Base-by-base conservation (phyloP, 1,139 yeast genomes). In the Arxiozyma heterogenica region DNA sequence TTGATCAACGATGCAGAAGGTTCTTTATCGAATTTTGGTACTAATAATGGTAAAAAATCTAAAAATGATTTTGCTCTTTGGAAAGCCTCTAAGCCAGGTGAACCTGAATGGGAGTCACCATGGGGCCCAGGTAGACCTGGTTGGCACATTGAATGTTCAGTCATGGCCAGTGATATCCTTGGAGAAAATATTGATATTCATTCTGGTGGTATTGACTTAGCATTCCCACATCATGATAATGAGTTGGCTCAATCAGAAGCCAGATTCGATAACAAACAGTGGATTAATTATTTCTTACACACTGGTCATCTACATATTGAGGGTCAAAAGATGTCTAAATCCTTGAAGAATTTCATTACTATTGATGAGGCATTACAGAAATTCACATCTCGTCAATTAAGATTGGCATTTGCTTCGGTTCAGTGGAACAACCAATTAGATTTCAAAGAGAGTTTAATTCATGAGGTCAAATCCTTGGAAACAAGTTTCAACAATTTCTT, bases 61-160 rank as follows among this genome's bases (percentile, higher is more conserved):
- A 71, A 86, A 4, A 86, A 89, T 38, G 99, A 93, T 71, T 93
- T 93, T 72, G 98, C 98, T 0, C 76, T 93, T 46, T 93, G 99
- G 99, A 93, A 93, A 70, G 83, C 93, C 1, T 86, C 96, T 18
- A 93, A 93, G 68, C 93, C 95, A 1, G 99, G 99, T 63, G 99
- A 93, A 73, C 99, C 99, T 21, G 80, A 83, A 48, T 93, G 98
- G 98, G 79, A 78, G 2, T 88, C 96, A 2, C 91, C 94, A 44
- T 93, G 98, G 98, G 98, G 98, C 41, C 76, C 78, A 56, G 99
- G 98, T 51, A 85, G 99, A 70, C 99, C 99, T 3, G 99, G 99
- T 1, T 93, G 99, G 99, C 99, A 93, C 69, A 93, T 93, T 70
- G 99, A 93, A 73, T 93, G 99, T 77, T 90, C 98, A 7, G 98